Evolutionary conservation across 306 rosid genomes (phyloP), one percentile per base, ranked within the genome.

Genomic region (Prunus dulcis): DNA sequence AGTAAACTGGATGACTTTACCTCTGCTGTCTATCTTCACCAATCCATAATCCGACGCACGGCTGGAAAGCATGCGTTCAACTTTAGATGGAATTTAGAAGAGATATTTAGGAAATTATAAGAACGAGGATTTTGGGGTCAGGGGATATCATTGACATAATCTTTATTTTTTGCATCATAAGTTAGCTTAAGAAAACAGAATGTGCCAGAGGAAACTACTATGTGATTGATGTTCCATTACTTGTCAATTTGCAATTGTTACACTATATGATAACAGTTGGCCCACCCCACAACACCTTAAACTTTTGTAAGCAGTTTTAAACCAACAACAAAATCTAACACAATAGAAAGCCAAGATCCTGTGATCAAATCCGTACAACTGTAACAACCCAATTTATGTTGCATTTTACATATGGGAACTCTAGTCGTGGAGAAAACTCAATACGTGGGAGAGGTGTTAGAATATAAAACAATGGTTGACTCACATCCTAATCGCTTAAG

Each of bases 11-110:
- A 73, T 63, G 64, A 94, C 57, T 50, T 83, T 86, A 52, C 91
- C 97, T 86, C 89, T 84, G 75, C 89, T 65, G 79, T 89, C 97
- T 3, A 91, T 77, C 81, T 91, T 90, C 85, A 91, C 90, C 85
- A 94, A 85, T 66, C 98, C 98, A 61, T 80, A 94, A 69, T 91
- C 97, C 2, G 96, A 81, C 76, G 97, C 98, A 1, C 94, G 98
- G 79, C 98, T 91, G 89, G 70, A 86, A 83, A 78, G 32, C 52
- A 76, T n/a, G 45, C 23, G 69, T 43, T 78, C 15, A 75, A 76
- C 55, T 49, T 64, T 64, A 27, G 69, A 71, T 12, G 7, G 13
- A 23, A 25, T 32, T 49, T 23, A 49, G 57, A 18, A 49, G 19
- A 25, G 64, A 10, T 55, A n/a, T 18, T 34, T 34, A 55, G 17